Evolutionary conservation across 1,139 yeast species (phyloP), one percentile per base, ranked within the genome.

Genomic region (Insectozyma bohioensis): DNA sequence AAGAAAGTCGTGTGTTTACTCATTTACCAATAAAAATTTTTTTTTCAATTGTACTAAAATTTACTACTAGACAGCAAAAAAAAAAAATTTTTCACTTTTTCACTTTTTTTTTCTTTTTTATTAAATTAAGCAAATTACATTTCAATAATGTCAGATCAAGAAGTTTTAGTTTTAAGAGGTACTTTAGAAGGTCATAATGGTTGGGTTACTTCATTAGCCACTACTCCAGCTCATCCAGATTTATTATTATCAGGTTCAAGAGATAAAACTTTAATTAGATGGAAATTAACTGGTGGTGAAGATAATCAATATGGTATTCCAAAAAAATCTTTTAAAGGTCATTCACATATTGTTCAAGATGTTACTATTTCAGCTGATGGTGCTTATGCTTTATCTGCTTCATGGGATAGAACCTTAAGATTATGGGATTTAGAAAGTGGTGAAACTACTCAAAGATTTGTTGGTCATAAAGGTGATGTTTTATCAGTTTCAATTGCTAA

Each of bases 401-500:
- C 98, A 61, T 92, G 99, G 99, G 98, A 92, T 71, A 87, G 85
- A 78, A 90, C 98, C 64, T 80, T 94, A 70, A 94, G 97, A 81
- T 85, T 92, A 66, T 92, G 99, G 99, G 92, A 87, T 71, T 80
- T 92, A 62, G 83, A 82, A 67, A 79, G 94, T 58, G 99, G 98
- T 78, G 85, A 83, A 72, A 83, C 92, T 63, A 78, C 88, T 72
- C 80, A 80, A 68, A 90, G 97, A 76, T 92, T 92, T 66, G 96
- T 85, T 54, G 99, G 98, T 63, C 99, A 92, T 95, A 80, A 80
- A 53, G 86, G 90, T 64, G 99, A 92, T 69, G 98, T 92, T 53
- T 77, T 90, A 74, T 88, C 97, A 47, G 97, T 92, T 59, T 85
- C 97, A 54, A 87, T 92, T 72, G 85, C 97, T 63, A 80, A 86